Conservation (phyloP, 2,329 filamentous ascomycete species). For the Aschersonia sp. region DNA sequence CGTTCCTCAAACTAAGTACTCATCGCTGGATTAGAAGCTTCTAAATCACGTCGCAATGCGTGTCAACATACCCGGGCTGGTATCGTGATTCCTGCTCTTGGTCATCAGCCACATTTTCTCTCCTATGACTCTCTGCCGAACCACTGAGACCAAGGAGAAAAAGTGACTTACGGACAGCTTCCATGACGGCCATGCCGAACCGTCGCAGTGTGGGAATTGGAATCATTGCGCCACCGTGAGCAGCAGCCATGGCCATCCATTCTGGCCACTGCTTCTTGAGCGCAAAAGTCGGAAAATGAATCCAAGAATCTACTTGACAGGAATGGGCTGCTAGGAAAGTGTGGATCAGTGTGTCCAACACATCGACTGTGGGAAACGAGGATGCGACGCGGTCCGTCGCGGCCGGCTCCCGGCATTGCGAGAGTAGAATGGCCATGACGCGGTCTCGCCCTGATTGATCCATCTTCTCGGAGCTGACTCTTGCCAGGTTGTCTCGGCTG, state of each 20-base stretch:
- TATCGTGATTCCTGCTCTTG: conserved; percentile 14
- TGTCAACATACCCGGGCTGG: conserved; percentile 13
- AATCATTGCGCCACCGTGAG: conserved; percentile 44
- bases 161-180: conserved; percentile 28
- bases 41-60: not conserved
- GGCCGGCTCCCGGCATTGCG: conserved; percentile 36
- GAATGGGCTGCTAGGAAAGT: conserved; percentile 42
- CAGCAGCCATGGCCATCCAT: conserved; percentile 43
- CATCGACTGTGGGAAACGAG: conserved; percentile 46
- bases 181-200: conserved; percentile 42
- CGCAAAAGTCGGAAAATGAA: conserved; percentile 46
- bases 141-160: not conserved
- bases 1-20: conserved; percentile 30
- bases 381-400: conserved; percentile 37
- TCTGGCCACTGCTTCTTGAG: conserved; percentile 41
- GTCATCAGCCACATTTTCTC: no score
- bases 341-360: conserved; percentile 46
- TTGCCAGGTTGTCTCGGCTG: conserved; percentile 20
- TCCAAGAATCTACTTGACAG: conserved; percentile 42
- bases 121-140: no score
- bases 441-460: conserved; percentile 39
- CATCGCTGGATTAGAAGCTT: not conserved
- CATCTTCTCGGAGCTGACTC: conserved; percentile 27
- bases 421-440: conserved; percentile 48
- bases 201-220: conserved; percentile 43